These are phyloP conservation scores for Fusarium papillatum DNA, from an alignment of 2,329 filamentous ascomycete genomes.

Conservation along the genomic window DNA sequence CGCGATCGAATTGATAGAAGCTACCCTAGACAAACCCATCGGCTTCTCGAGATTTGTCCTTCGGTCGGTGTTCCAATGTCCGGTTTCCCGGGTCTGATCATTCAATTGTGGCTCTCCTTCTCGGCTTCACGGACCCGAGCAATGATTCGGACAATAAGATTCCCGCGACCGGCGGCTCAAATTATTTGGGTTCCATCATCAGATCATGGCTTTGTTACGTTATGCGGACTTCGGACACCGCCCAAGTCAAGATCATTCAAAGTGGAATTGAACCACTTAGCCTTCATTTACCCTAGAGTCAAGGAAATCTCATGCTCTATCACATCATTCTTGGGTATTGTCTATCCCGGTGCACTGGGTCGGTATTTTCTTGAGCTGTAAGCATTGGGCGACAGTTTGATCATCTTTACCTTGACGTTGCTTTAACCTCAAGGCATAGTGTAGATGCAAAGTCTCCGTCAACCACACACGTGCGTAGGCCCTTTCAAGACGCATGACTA, in stretches of 20 bases:
- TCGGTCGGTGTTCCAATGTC: not conserved
- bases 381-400: not conserved
- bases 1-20: not conserved
- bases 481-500: not conserved
- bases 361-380: not conserved
- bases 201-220: not conserved
- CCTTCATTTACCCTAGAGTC: not conserved
- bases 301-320: not conserved
- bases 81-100: not conserved
- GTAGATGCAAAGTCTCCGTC: not conserved
- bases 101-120: not conserved
- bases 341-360: not conserved
- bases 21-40: conserved; percentile 22
- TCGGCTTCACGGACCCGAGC: not conserved
- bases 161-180: not conserved
- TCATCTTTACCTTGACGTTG: not conserved
- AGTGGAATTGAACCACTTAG: not conserved
- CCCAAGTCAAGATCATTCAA: not conserved
- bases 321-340: not conserved
- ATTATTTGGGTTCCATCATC: not conserved
- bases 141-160: not conserved
- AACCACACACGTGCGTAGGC: not conserved
- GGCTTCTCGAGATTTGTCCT: not conserved
- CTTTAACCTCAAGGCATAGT: not conserved
- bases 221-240: not conserved